Conservation (phyloP, 2,329 filamentous ascomycete species). For the Penicillium brasilianum region DNA sequence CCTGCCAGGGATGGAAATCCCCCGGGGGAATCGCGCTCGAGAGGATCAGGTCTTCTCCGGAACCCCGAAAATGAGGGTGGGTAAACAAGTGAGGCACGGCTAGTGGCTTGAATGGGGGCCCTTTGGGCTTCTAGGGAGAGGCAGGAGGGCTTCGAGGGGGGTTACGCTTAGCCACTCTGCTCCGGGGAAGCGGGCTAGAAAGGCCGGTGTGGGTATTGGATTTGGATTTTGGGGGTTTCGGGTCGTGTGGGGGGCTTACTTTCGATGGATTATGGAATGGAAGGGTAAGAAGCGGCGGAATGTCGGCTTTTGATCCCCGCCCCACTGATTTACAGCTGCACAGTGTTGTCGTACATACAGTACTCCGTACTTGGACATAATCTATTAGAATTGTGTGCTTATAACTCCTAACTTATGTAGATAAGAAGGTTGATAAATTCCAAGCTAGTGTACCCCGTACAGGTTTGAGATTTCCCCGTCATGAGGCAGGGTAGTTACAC, state of each 20-base stretch:
- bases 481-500: no score
- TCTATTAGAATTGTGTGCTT: no score
- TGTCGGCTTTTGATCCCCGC: background rate
- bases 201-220: slow-evolving; percentile 1
- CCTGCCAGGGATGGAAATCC: slow-evolving; percentile 3
- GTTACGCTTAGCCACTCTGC: no score
- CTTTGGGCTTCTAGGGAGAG: background rate
- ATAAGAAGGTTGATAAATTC: background rate
- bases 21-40: slow-evolving; percentile 4
- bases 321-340: no score
- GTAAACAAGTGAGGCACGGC: background rate
- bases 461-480: no score
- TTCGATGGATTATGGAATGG: background rate
- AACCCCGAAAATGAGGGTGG: slow-evolving; percentile 10
- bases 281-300: background rate
- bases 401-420: background rate
- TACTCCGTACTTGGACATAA: no score
- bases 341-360: no score
- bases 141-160: no score
- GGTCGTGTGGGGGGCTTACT: background rate
- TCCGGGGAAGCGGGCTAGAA: slow-evolving; percentile 15
- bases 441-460: background rate
- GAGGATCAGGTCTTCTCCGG: slow-evolving; percentile 22
- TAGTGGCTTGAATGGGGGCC: slow-evolving; percentile 2
- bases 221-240: background rate